These are phyloP conservation scores for Scutellaria barbata DNA, from an alignment of 257 asterid species.

Conservation along the genomic window DNA sequence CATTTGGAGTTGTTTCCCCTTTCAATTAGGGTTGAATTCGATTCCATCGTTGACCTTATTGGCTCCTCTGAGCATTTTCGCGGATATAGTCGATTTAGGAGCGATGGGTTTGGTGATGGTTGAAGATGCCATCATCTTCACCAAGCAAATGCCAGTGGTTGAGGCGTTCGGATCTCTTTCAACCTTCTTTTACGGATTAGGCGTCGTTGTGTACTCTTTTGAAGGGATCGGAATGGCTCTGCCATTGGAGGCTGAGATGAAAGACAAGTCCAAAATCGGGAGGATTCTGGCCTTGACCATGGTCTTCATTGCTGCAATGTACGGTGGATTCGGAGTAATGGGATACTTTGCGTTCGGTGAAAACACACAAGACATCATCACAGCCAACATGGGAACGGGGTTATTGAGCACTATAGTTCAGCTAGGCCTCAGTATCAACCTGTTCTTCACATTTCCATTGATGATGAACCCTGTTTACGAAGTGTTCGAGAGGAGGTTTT, in stretches of 20 bases:
- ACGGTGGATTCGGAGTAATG: slow-evolving; percentile 64
- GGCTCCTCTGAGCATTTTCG: slow-evolving; percentile 88
- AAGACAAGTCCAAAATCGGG: slow-evolving; percentile 69
- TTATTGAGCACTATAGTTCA: slow-evolving; percentile 66
- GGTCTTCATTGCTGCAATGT: slow-evolving; percentile 73
- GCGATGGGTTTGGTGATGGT: slow-evolving; percentile 89
- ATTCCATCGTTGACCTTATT: slow-evolving; percentile 72
- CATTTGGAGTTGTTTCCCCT: slow-evolving; percentile 82
- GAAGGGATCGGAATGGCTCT: slow-evolving; percentile 92
- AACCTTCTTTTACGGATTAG: slow-evolving; percentile 77
- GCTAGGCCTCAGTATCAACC: slow-evolving; percentile 67
- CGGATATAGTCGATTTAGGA: slow-evolving; percentile 75
- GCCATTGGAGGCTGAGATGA: slow-evolving; percentile 80
- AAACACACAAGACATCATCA: slow-evolving; percentile 73
- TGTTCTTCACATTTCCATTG: slow-evolving; percentile 74
- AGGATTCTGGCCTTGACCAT: slow-evolving; percentile 61
- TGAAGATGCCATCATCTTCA: slow-evolving; percentile 61
- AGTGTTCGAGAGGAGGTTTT: slow-evolving; percentile 83
- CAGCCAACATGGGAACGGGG: slow-evolving; percentile 83
- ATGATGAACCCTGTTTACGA: slow-evolving; percentile 97
- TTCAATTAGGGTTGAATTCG: slow-evolving; percentile 82
- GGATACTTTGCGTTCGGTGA: slow-evolving; percentile 89
- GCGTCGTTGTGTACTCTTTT: slow-evolving; percentile 86
- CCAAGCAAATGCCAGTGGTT: slow-evolving; percentile 55
- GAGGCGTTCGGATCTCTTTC: slow-evolving; percentile 72